A percentile compares a stretch with the other conserved stretches of the same genome.
Evolutionary conservation across 1,284 basidiomycete genomes (phyloP).

Genomic region (Waitea zeae): DNA sequence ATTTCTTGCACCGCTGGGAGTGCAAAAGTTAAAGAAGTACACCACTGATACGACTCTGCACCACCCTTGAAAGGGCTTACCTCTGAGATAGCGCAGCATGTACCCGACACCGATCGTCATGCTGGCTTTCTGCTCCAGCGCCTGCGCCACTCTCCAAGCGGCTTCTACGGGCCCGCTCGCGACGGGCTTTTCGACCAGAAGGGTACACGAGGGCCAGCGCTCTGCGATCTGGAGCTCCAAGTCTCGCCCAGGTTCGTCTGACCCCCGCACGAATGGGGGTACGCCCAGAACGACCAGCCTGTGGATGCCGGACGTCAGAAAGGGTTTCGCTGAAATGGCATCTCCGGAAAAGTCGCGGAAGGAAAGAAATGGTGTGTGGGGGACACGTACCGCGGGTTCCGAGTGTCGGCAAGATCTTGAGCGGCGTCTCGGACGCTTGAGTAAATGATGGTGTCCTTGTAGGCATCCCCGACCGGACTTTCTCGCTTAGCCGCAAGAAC

Average conservation of each 20-base stretch:
- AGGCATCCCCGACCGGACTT: background rate
- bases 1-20: slow-evolving; percentile 46
- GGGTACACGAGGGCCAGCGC: slow-evolving; percentile 32
- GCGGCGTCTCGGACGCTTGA: background rate
- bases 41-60: background rate
- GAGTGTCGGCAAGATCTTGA: background rate
- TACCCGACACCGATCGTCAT: slow-evolving; percentile 17
- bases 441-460: background rate
- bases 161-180: slow-evolving; percentile 10
- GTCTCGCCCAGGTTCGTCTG: slow-evolving; percentile 26
- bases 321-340: too few relatives aligned
- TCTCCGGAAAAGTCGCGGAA: background rate
- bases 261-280: slow-evolving; percentile 37
- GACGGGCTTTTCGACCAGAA: slow-evolving; percentile 45
- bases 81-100: slow-evolving; percentile 37
- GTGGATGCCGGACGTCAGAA: too few relatives aligned
- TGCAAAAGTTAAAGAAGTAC: too few relatives aligned
- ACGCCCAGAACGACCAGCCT: slow-evolving; percentile 38
- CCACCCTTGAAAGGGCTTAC: slow-evolving; percentile 4
- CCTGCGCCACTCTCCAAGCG: slow-evolving; percentile 10
- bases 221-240: slow-evolving; percentile 38
- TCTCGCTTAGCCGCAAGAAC: background rate
- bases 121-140: slow-evolving; percentile 3
- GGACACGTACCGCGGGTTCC: background rate
- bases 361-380: background rate